phyloP scores from a whole-genome alignment of 345 rosid genomes.

The Dovyalis caffra region DNA sequence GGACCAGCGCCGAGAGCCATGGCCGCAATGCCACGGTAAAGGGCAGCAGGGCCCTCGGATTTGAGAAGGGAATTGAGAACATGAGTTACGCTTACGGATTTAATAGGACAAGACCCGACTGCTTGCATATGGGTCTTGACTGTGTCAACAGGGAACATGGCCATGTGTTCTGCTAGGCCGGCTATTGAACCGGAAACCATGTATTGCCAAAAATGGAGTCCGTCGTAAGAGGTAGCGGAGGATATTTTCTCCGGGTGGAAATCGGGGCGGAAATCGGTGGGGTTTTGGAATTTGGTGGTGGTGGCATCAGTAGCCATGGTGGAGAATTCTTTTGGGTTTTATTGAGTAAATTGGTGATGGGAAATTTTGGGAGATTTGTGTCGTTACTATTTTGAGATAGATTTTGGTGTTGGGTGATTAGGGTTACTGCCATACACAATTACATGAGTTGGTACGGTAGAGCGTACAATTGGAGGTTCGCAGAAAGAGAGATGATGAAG shows the following conservation, averaged over 20 bases:
- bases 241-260: constrained; percentile 46
- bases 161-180: constrained; percentile 93
- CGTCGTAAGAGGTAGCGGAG: constrained; percentile 41
- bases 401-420: not conserved
- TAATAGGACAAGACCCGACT: constrained; percentile 83
- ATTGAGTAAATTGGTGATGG: not conserved
- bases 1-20: constrained; percentile 99
- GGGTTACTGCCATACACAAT: not conserved
- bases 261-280: constrained; percentile 69
- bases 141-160: constrained; percentile 98
- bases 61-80: constrained; percentile 73
- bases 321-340: not conserved
- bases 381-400: not conserved
- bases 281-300: constrained; percentile 52
- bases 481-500: not conserved
- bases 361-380: not conserved
- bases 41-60: constrained; percentile 63
- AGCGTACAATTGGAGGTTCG: too few relatives aligned
- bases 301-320: constrained; percentile 66
- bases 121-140: constrained; percentile 98
- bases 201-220: constrained; percentile 86
- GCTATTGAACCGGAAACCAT: constrained; percentile 97
- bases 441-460: not conserved
- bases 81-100: constrained; percentile 67
- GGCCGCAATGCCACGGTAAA: constrained; percentile 93